Evolutionary conservation across 805 yeast species (phyloP), one percentile per base, ranked within the genome.

Genomic region (Wickerhamiella spandovensis): DNA sequence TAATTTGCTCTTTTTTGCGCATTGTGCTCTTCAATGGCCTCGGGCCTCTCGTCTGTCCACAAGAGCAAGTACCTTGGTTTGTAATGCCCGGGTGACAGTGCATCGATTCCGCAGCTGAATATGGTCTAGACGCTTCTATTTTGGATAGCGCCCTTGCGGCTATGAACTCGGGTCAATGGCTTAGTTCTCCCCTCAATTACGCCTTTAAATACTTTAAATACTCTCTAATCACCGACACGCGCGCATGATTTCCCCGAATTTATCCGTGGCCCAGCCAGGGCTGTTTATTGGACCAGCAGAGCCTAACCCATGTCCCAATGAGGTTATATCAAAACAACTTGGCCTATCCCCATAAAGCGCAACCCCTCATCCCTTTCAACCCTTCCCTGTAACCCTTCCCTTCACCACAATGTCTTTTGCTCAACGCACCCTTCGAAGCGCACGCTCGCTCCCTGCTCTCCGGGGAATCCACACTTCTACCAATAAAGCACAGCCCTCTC

Each of bases 401-500:
- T 21, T 23, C 12, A 5, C 38, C 15, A 12, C 15, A n/a, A 44
- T 44, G 46, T 44, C 41, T 28, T 49, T 55, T 55, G 52, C 54
- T 21, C 43, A 46, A 10, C 50, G 59, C 24, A 49, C 56, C 13
- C 54, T 61, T 15, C 50, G 63, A 42, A 48, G 53, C 6, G 56
- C 54, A 41, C 56, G 59, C 20, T 60, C 65, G 7, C 48, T 58
- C 3, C 61, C 62, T 2, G 35, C 49, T 18, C 52, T 60, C 41
- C 51, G 61, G n/a, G 44, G 51, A 9, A 51, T 62, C 43, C 63
- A 60, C 49, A 48, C 56, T 3, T 58, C 66, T 8, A 49, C 61
- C 13, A 51, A 63, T 6, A 55, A 64, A 5, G 61, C 68, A 10
- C 59, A 58, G 25, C 68, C 69, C 13, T 57, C 64, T 25, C 59